Evolutionary conservation across 148 eudicot genomes (phyloP), one percentile per base, ranked within the genome.

Genomic region (Dysphania ambrosioides): DNA sequence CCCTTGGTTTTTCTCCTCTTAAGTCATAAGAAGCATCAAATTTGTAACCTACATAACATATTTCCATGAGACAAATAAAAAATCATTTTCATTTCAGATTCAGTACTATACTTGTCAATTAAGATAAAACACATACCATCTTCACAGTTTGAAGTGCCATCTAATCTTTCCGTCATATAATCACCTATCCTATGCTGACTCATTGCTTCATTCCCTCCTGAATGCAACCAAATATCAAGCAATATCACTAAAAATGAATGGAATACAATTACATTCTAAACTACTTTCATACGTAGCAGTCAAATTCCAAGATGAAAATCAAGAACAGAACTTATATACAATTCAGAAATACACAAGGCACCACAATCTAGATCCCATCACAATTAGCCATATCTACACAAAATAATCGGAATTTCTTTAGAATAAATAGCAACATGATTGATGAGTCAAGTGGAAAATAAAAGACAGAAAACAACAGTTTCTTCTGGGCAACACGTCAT

Each of bases 131-230:
- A 53, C 80, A 81, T 82, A 83, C 82, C 85, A 70, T 79, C 86
- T 63, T 81, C 87, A 72, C 74, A 41, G 76, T 73, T 77, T 38
- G 85, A 65, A 51, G 86, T 63, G 32, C 77, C 72, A 61, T 78
- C 85, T 49, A 74, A 66, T 69, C 73, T 80, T 30, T 84, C 77
- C 47, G 32, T 35, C 36, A 44, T 26, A 31, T 34, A 69, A 65
- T 83, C 85, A 78, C 61, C 53, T 62, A 18, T 71, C 77, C 80
- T 84, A 75, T 78, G 83, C 78, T 85, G 88, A 66, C 77, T 82
- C 63, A 59, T 75, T 66, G 88, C 86, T 79, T 88, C 92, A 75
- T 78, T 83, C 69, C 90, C 97, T 85, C 85, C 66, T 67, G 65
- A 41, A 44, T 23, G 23, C 63, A 57, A 2, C 15, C 30, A 58